Conservation (phyloP, 2,329 filamentous ascomycete genomes). For the Scedosporium boydii region DNA sequence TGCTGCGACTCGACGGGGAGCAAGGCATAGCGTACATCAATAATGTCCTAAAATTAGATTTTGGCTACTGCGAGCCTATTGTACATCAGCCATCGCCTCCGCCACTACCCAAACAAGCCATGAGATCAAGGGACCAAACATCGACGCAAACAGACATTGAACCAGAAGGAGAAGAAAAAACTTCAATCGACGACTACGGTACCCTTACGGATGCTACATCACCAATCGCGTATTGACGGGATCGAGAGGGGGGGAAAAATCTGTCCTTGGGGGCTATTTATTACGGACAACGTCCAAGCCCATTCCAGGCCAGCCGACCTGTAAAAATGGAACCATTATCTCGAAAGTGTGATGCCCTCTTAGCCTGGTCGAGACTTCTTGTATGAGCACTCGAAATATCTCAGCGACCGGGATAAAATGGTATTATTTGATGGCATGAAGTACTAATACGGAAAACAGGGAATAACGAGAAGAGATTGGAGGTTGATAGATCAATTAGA, state of each 20-base stretch:
- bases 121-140: not conserved
- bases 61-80: conserved; percentile 1
- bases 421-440: not conserved
- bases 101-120: not conserved
- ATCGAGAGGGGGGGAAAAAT: not conserved
- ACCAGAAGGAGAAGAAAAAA: not conserved
- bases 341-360: not conserved
- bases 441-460: not conserved
- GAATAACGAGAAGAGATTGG: not conserved
- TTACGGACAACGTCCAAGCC: not conserved
- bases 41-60: conserved; percentile 7
- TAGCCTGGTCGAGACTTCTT: not conserved
- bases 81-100: not conserved
- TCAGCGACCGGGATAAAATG: not conserved
- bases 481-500: not conserved
- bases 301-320: not conserved
- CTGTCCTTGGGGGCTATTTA: not conserved
- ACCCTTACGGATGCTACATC: not conserved
- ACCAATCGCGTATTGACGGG: not conserved
- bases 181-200: not conserved
- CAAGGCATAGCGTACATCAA: conserved; percentile 3
- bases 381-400: not conserved
- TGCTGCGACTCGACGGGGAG: no score
- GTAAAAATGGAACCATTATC: not conserved
- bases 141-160: not conserved